These are phyloP conservation scores for Hyparrhenia diplandra DNA, from an alignment of 176 grass and related monocot species.

Conservation along the genomic window DNA sequence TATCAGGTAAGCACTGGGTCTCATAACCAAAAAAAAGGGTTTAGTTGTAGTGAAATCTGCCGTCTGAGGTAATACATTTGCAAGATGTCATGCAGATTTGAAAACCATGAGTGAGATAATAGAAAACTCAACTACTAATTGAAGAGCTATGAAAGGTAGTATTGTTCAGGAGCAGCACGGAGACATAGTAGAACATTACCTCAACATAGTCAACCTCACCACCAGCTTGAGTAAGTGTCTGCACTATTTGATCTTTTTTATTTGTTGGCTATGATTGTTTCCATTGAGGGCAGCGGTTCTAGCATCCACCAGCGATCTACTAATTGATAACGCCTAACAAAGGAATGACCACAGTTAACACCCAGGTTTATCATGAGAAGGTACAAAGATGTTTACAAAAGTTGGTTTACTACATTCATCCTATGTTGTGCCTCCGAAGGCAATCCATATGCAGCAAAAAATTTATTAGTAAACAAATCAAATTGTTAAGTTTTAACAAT, in stretches of 20 bases:
- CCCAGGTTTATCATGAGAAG: neutral
- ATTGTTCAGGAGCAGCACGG: neutral
- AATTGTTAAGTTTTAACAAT: neutral
- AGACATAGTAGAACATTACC: constrained; percentile 28
- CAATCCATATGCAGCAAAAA: neutral
- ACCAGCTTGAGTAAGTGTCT: constrained; percentile 46
- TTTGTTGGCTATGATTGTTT: constrained; percentile 41
- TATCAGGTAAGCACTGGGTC: too few relatives aligned
- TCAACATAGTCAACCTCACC: constrained; percentile 89
- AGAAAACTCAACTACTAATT: neutral
- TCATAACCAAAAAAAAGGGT: too few relatives aligned
- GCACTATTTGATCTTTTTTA: constrained; percentile 59
- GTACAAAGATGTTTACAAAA: neutral
- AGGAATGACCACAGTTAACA: neutral
- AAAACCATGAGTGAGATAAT: too few relatives aligned
- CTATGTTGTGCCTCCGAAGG: neutral
- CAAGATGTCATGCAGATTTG: too few relatives aligned
- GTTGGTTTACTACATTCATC: neutral
- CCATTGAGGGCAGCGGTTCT: constrained; percentile 46
- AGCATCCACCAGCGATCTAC: constrained; percentile 66
- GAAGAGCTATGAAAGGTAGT: neutral
- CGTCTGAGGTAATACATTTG: too few relatives aligned
- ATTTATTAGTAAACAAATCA: neutral
- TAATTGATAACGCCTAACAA: constrained; percentile 71
- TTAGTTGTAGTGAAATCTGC: too few relatives aligned